Conservation (phyloP, 192 early-diverging fungal species). For the Allomyces macrogynus region DNA sequence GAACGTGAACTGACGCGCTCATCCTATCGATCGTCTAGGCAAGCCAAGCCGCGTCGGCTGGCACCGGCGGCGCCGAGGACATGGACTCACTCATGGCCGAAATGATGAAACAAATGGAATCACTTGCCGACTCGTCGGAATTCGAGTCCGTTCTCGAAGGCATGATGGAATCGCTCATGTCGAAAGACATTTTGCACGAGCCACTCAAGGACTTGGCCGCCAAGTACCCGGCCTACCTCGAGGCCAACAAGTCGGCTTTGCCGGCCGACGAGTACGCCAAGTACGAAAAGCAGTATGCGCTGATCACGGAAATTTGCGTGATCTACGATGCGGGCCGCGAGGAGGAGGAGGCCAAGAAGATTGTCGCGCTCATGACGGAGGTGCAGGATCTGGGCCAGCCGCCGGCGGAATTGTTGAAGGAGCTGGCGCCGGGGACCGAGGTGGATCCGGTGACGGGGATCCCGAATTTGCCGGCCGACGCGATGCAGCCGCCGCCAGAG, state of each 20-base stretch:
- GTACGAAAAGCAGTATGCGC: slow-evolving; percentile 57
- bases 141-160: slow-evolving; percentile 71
- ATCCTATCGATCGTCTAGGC: background rate
- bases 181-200: slow-evolving; percentile 83
- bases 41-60: slow-evolving; percentile 4
- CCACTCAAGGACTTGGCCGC: slow-evolving; percentile 76
- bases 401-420: slow-evolving; percentile 69
- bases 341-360: slow-evolving; percentile 42
- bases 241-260: slow-evolving; percentile 51
- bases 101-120: slow-evolving; percentile 72
- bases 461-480: no score
- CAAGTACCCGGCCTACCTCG: slow-evolving; percentile 80
- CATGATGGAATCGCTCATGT: slow-evolving; percentile 80
- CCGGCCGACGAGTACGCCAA: slow-evolving; percentile 46
- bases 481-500: no score
- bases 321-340: slow-evolving; percentile 59
- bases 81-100: slow-evolving; percentile 30
- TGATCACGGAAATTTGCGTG: slow-evolving; percentile 58
- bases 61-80: slow-evolving; percentile 25
- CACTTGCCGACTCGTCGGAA: slow-evolving; percentile 47
- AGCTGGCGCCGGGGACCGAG: slow-evolving; percentile 78
- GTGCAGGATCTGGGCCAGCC: slow-evolving; percentile 96
- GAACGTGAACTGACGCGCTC: background rate
- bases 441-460: slow-evolving; percentile 15
- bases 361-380: slow-evolving; percentile 86